Evolutionary conservation across 1,284 basidiomycete genomes (phyloP).

Genomic region (Ustilago esculenta): DNA sequence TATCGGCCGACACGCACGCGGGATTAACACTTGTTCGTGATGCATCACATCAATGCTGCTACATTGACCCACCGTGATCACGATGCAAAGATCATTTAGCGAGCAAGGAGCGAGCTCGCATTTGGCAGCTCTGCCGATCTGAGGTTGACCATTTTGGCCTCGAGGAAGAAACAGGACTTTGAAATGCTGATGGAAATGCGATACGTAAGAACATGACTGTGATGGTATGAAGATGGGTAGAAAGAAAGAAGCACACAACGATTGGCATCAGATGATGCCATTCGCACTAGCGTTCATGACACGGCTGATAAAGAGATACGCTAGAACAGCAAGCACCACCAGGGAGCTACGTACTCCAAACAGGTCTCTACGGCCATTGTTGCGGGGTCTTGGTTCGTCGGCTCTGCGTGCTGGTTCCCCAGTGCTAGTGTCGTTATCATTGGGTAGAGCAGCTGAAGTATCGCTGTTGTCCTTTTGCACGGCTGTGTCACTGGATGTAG

Average conservation of each 20-base stretch:
- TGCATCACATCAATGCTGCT: no score
- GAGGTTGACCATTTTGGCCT: no score
- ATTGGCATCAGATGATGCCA: conserved; percentile 27
- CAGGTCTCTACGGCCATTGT: conserved; percentile 29
- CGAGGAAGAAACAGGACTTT: no score
- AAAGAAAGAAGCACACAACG: background rate
- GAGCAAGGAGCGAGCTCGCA: no score
- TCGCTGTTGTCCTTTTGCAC: background rate
- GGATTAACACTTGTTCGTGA: no score
- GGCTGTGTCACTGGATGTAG: background rate
- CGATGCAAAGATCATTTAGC: no score
- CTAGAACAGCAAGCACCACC: conserved; percentile 47
- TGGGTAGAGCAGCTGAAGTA: no score
- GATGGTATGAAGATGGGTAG: conserved; percentile 4
- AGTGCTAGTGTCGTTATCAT: no score
- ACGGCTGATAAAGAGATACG: conserved; percentile 55
- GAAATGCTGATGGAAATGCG: no score
- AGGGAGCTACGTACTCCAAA: conserved; percentile 45
- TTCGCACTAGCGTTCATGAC: conserved; percentile 42
- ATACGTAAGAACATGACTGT: background rate
- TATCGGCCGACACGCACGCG: conserved; percentile 9
- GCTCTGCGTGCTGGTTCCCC: conserved; percentile 3
- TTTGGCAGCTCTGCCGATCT: no score
- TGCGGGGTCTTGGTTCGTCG: conserved; percentile 12
- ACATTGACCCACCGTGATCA: no score